phyloP scores from a whole-genome alignment of 202 grass and related monocot genomes.

The Dendrocalamus latiflorus region DNA sequence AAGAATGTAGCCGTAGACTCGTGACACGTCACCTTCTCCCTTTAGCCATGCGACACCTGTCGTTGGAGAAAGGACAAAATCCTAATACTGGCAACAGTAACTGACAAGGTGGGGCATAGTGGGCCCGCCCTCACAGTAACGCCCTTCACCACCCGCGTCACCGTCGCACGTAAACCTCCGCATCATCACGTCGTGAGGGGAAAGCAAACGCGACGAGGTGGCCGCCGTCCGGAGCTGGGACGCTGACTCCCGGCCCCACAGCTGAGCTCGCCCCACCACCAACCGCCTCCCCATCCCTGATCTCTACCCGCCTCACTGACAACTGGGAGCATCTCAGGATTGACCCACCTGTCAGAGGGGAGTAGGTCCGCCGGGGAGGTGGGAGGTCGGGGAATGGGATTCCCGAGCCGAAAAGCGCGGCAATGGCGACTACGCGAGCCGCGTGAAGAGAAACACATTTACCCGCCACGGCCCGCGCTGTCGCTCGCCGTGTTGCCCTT shows the following conservation, averaged over 20 bases:
- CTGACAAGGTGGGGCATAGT: background rate
- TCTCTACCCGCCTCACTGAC: rapidly evolving
- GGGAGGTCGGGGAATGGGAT: background rate
- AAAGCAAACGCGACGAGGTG: background rate
- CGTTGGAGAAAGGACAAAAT: background rate
- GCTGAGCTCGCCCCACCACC: background rate
- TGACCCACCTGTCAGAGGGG: background rate
- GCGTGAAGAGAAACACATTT: background rate
- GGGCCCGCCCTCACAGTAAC: background rate
- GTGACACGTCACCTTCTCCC: background rate
- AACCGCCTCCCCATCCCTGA: background rate
- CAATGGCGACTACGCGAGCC: background rate
- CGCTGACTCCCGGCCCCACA: background rate
- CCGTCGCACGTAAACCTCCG: background rate
- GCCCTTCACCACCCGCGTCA: background rate
- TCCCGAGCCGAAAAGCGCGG: background rate
- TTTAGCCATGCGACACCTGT: background rate
- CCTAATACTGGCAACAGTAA: background rate
- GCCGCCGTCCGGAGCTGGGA: background rate
- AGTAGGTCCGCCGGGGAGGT: rapidly evolving
- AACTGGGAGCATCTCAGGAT: too few species aligned
- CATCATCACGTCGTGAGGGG: background rate
- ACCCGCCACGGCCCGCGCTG: background rate
- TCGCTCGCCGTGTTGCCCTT: background rate
- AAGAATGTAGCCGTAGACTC: background rate